phyloP scores from a whole-genome alignment of 441 rosid species.

The Populus hybrid region DNA sequence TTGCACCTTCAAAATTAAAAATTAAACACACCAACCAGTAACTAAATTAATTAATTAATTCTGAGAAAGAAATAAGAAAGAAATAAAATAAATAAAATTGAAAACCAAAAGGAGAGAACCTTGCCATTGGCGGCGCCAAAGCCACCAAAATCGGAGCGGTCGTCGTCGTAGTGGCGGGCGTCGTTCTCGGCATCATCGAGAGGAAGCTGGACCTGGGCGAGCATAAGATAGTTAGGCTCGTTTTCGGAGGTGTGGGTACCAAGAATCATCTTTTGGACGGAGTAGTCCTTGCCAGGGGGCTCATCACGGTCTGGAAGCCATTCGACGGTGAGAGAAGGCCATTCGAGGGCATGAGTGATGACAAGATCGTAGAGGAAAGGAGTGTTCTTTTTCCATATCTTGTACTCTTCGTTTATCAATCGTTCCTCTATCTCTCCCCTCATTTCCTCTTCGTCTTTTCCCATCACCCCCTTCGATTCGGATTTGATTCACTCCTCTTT shows the following conservation, averaged over 20 bases:
- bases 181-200: constrained; percentile 84
- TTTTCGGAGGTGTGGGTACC: constrained; percentile 99
- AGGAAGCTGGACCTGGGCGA: constrained; percentile 94
- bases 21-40: neutral
- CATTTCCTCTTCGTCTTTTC: constrained; percentile 92
- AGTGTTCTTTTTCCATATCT: constrained; percentile 98
- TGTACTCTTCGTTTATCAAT: constrained; percentile 89
- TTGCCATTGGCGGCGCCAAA: constrained; percentile 86
- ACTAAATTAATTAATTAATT: neutral
- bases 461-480: constrained; percentile 40
- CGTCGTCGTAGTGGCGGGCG: constrained; percentile 87
- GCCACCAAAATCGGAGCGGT: constrained; percentile 82
- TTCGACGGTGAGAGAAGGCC: constrained; percentile 98
- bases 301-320: constrained; percentile 93
- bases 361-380: constrained; percentile 94
- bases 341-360: constrained; percentile 91
- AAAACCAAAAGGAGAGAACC: constrained; percentile 29
- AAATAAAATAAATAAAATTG: too few relatives aligned
- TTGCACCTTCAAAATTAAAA: constrained; percentile 52
- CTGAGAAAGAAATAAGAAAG: neutral
- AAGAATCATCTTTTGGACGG: constrained; percentile 90
- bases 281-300: constrained; percentile 84
- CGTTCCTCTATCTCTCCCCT: constrained; percentile 86
- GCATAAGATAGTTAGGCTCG: constrained; percentile 93
- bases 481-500: neutral